Evolutionary conservation across 257 asterid species (phyloP).

Genomic region (Echium plantagineum): DNA sequence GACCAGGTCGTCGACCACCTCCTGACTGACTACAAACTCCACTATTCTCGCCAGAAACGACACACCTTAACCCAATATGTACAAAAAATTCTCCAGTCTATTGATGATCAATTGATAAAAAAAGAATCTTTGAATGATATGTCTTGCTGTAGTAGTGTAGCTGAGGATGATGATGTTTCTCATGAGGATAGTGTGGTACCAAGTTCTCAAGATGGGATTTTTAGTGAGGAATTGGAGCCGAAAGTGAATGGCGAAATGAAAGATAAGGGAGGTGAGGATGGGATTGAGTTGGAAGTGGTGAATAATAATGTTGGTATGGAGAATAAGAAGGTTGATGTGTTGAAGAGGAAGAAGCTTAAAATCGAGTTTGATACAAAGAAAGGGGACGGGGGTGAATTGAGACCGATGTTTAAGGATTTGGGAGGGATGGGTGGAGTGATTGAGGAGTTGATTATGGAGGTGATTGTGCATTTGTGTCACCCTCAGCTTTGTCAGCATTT

Average conservation of each 20-base stretch:
- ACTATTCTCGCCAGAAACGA: too few species aligned
- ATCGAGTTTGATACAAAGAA: neutral
- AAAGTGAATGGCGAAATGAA: neutral
- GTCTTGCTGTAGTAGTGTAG: too few species aligned
- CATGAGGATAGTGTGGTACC: neutral
- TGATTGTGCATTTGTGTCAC: constrained; percentile 55
- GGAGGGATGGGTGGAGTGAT: constrained; percentile 68
- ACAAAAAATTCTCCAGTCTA: too few species aligned
- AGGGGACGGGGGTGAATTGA: constrained; percentile 7
- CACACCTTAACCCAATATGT: too few species aligned
- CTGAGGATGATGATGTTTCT: neutral
- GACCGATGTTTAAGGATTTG: constrained; percentile 71
- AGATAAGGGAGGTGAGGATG: neutral
- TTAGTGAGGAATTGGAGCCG: neutral
- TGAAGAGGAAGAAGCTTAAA: neutral
- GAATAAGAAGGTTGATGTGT: neutral
- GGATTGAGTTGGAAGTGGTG: neutral
- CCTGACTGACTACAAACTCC: too few species aligned
- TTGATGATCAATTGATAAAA: too few species aligned
- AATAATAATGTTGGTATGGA: neutral
- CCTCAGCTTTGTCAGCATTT: constrained; percentile 43
- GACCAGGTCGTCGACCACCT: too few species aligned
- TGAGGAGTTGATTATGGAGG: constrained; percentile 65
- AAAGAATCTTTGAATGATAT: too few species aligned
- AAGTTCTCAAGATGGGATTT: neutral